Evolutionary conservation across 805 yeast genomes (phyloP).

Genomic region (Candida taoyuanica): DNA sequence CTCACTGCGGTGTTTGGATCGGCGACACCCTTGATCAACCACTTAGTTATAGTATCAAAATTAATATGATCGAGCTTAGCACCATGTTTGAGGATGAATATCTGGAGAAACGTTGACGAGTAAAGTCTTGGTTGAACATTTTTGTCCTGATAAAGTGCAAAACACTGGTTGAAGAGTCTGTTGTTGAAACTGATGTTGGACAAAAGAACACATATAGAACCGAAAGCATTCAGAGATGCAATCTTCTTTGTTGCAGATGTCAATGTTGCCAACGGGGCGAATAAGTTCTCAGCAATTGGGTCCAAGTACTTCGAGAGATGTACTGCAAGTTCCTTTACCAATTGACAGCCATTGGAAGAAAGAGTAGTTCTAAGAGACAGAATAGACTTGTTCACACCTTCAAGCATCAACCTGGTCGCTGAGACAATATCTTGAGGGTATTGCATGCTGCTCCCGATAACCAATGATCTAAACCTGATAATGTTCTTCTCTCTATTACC

Average conservation of each 20-base stretch:
- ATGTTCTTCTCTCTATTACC: slow-evolving; percentile 59
- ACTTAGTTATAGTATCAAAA: slow-evolving; percentile 43
- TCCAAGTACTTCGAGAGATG: slow-evolving; percentile 27
- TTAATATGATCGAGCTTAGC: slow-evolving; percentile 28
- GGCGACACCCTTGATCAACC: slow-evolving; percentile 54
- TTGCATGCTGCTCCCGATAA: slow-evolving; percentile 53
- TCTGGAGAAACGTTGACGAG: slow-evolving; percentile 65
- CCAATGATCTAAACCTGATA: slow-evolving; percentile 48
- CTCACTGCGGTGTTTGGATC: slow-evolving; percentile 84
- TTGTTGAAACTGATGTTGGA: slow-evolving; percentile 49
- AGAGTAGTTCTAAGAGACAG: slow-evolving; percentile 81
- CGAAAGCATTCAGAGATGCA: slow-evolving; percentile 31
- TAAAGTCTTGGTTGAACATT: slow-evolving; percentile 66
- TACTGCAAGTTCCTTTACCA: slow-evolving; percentile 58
- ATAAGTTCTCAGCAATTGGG: slow-evolving; percentile 31
- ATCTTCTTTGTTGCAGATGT: slow-evolving; percentile 37
- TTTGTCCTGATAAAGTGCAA: slow-evolving; percentile 57
- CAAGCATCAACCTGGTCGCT: slow-evolving; percentile 38
- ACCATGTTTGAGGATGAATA: slow-evolving; percentile 50
- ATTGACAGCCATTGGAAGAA: slow-evolving; percentile 67
- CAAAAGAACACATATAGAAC: slow-evolving; percentile 45
- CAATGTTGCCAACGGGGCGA: slow-evolving; percentile 29
- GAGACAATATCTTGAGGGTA: slow-evolving; percentile 35
- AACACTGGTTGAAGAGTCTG: slow-evolving; percentile 47
- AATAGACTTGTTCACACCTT: slow-evolving; percentile 61